Base-by-base conservation (phyloP, 805 yeast genomes). In the Kodamaea neixiangensis region DNA sequence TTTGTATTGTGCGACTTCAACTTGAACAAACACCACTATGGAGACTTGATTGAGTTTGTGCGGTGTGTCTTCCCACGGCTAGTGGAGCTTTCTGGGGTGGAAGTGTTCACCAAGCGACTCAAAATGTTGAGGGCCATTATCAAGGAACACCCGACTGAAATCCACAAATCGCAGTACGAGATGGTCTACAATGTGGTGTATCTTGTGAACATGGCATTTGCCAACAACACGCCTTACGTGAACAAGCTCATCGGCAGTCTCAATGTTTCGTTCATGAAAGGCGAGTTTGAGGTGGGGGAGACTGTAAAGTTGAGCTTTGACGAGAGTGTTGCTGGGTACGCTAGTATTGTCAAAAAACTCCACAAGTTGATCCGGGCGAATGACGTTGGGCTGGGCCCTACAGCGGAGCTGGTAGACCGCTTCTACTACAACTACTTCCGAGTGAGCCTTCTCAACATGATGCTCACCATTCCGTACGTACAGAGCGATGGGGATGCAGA, bases 1-100 rank as follows among this genome's bases (percentile, higher is more conserved):
- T 52, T 58, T 35, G 39, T 63, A 1, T 52, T 63, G 18, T 58
- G 65, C 15, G 77, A 72, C 54, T 69, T 59, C 49, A 66, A 66
- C 53, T 52, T 63, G 31, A 63, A 62, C 47, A 55, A 58, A 44
- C n/a, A 48, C 22, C 62, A 56, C 15, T 52, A 42, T 17, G 29
- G 18, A 3, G 43, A 41, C 3, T 44, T 68, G 43, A 34, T 49
- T 10, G 49, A 50, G 7, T 58, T 66, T 46, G 48, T 63, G 6
- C 40, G 43, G 6, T 55, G 60, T 13, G 56, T 64, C 7, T 58
- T 68, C 21, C 50, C 54, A 6, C 7, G 15, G 14, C 18, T 49
- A 4, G 38, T 35, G 10, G 14, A 22, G 34, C n/a, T 34, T 6
- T 38, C 19, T 18, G 31, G 18, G 5, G 18, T 25, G 22, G 45